A percentile compares a stretch with the other conserved stretches of the same genome.
These are phyloP conservation scores for Eryngium alpinum DNA, from an alignment of 140 eudicot genomes.

Conservation along the genomic window DNA sequence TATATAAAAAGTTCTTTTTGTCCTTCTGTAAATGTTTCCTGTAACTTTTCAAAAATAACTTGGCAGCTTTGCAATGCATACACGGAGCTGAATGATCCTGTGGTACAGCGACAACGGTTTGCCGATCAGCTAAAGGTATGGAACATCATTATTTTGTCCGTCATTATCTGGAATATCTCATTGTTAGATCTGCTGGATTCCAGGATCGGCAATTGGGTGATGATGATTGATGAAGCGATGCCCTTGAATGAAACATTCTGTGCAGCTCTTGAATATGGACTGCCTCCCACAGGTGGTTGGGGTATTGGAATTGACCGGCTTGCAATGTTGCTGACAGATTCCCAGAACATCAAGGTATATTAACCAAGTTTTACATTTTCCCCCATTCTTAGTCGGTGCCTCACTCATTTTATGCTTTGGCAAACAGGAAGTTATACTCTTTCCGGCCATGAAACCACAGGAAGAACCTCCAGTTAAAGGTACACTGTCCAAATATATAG, in stretches of 20 bases:
- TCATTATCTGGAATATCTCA: not conserved
- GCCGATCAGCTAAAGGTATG: constrained; percentile 91
- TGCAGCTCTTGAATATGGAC: constrained; percentile 87
- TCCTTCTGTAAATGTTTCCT: too few species aligned
- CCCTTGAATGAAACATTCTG: constrained; percentile 87
- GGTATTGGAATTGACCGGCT: constrained; percentile 91
- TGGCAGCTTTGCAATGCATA: constrained; percentile 87
- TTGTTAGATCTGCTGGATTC: not conserved
- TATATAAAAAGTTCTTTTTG: too few species aligned
- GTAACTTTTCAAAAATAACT: too few species aligned
- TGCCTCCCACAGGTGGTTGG: constrained; percentile 99
- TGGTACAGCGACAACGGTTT: constrained; percentile 89
- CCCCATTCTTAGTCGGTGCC: not conserved
- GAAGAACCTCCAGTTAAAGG: constrained; percentile 71
- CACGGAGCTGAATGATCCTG: constrained; percentile 92
- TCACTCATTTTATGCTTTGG: constrained; percentile 2
- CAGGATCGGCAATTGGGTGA: constrained; percentile 99
- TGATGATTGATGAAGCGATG: constrained; percentile 99
- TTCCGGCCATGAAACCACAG: constrained; percentile 95
- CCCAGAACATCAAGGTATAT: constrained; percentile 86
- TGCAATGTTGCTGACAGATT: constrained; percentile 87
- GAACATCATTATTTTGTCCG: not conserved
- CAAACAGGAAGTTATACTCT: constrained; percentile 78
- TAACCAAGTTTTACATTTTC: not conserved
- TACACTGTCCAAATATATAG: constrained; percentile 15